Evolutionary conservation across 176 grass and related monocot genomes (phyloP).

Genomic region (Canna indica): DNA sequence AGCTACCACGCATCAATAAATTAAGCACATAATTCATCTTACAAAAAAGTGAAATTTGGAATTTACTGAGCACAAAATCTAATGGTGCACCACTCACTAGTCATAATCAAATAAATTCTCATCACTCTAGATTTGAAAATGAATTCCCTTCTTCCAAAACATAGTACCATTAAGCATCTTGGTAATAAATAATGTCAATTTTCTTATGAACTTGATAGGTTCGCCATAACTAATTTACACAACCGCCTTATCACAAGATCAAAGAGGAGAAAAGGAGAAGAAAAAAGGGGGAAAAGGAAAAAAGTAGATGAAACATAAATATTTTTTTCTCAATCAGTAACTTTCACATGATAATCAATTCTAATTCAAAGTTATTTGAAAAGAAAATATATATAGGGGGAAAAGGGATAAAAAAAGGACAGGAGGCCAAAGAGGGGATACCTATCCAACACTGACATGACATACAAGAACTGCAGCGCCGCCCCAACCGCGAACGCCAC

Average conservation of each 20-base stretch:
- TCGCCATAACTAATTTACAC: background rate
- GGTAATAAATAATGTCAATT: background rate
- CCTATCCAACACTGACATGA: constrained; percentile 95
- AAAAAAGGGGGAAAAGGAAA: background rate
- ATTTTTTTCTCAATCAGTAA: background rate
- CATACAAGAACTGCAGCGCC: constrained; percentile 72
- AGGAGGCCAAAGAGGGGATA: constrained; percentile 13
- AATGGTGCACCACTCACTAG: background rate
- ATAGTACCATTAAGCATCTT: background rate
- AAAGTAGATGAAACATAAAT: background rate
- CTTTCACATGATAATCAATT: background rate
- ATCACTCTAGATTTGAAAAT: background rate
- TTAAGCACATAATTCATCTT: too few species aligned
- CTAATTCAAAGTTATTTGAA: background rate
- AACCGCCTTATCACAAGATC: background rate
- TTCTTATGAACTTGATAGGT: background rate
- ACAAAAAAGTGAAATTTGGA: too few species aligned
- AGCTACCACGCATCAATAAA: too few species aligned
- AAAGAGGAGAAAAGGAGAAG: background rate
- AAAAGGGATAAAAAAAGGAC: background rate
- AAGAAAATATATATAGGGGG: background rate
- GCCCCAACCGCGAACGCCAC: constrained; percentile 72
- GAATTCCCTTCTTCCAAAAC: background rate
- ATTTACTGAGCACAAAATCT: background rate
- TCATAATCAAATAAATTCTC: background rate